These are phyloP conservation scores for Solanum corneliomulleri DNA, from an alignment of 257 asterid species.

Conservation along the genomic window DNA sequence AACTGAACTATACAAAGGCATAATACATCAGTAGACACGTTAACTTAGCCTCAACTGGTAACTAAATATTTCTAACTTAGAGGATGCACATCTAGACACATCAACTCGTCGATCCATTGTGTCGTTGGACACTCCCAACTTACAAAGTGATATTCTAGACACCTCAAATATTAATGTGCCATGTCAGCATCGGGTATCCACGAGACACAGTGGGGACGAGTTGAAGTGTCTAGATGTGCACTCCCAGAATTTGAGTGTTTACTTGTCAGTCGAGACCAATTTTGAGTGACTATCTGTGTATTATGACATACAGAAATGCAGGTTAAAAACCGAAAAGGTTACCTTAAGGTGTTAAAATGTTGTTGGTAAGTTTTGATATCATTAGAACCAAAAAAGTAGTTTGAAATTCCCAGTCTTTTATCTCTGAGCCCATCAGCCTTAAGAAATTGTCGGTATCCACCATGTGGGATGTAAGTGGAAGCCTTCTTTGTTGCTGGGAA, in stretches of 20 bases:
- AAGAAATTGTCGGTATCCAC: slow-evolving; percentile 34
- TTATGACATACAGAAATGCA: background rate
- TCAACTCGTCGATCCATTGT: background rate
- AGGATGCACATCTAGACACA: background rate
- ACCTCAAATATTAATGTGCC: background rate
- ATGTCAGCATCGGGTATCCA: background rate
- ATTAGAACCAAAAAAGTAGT: background rate
- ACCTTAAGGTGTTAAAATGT: background rate
- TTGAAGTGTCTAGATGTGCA: background rate
- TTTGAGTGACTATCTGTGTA: background rate
- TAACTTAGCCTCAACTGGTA: background rate
- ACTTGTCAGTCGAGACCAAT: background rate
- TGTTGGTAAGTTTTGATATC: background rate
- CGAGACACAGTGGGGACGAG: background rate
- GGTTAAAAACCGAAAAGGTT: background rate
- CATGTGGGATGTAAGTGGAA: slow-evolving; percentile 21
- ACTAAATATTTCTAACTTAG: background rate
- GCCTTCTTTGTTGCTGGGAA: slow-evolving; percentile 17
- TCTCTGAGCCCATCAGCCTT: slow-evolving; percentile 27
- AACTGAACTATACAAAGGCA: background rate
- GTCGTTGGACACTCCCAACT: background rate
- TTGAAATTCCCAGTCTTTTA: slow-evolving; percentile 36
- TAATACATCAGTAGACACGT: background rate
- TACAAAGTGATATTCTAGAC: background rate
- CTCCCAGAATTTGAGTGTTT: background rate